Conservation (phyloP, 768 basidiomycete species). For the Phaeolepiota aurea region DNA sequence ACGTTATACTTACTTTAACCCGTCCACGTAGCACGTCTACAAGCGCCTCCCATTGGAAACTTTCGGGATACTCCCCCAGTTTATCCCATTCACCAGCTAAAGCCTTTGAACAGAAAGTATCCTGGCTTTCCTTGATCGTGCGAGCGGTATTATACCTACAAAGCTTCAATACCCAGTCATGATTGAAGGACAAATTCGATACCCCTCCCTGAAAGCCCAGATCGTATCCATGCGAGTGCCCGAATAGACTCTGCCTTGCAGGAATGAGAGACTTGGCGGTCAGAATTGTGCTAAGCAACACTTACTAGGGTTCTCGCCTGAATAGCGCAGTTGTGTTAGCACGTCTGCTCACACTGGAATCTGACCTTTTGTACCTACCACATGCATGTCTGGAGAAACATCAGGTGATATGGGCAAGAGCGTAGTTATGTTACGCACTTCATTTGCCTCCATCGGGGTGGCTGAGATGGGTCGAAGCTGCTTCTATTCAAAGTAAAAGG, state of each 20-base stretch:
- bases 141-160: conserved; percentile 52
- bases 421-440: conserved; percentile 34
- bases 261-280: too few species aligned
- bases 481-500: conserved; percentile 44
- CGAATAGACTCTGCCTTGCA: conserved; percentile 32
- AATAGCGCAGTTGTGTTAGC: neutral
- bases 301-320: conserved; percentile 52
- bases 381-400: conserved; percentile 41
- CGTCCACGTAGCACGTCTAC: conserved; percentile 73
- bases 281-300: conserved; percentile 5
- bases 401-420: too few species aligned
- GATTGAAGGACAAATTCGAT: conserved; percentile 3
- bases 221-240: conserved; percentile 56
- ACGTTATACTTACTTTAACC: conserved; percentile 43
- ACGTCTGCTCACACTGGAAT: neutral
- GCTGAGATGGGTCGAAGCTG: conserved; percentile 23
- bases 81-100: conserved; percentile 36
- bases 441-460: conserved; percentile 63
- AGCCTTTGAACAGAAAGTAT: conserved; percentile 51
- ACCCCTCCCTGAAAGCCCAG: conserved; percentile 59
- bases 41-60: conserved; percentile 66
- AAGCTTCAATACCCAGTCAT: conserved; percentile 17
- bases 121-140: conserved; percentile 54
- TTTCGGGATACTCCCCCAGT: conserved; percentile 52
- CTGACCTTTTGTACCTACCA: conserved; percentile 18